Evolutionary conservation across 1,284 basidiomycete genomes (phyloP).

Genomic region (Vanrija humicola): DNA sequence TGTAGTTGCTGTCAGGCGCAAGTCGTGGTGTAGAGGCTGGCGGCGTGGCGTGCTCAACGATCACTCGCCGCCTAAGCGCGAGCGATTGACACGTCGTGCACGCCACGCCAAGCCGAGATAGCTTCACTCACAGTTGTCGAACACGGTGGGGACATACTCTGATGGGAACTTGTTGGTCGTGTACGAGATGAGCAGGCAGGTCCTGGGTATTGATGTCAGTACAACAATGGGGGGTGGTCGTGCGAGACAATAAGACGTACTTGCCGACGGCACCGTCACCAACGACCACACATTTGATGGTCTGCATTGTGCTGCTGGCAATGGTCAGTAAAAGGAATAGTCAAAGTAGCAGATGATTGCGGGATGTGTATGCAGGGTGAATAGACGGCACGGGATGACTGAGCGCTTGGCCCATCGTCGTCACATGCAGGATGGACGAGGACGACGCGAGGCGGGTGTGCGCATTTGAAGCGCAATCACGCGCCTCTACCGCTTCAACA

Average conservation of each 20-base stretch:
- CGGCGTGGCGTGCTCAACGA: neutral
- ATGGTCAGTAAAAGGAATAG: neutral
- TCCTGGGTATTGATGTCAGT: slow-evolving; percentile 55
- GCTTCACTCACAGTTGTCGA: slow-evolving; percentile 52
- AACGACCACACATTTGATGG: slow-evolving; percentile 97
- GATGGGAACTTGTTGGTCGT: slow-evolving; percentile 98
- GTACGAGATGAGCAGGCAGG: slow-evolving; percentile 98
- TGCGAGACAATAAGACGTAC: slow-evolving; percentile 42
- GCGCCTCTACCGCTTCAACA: too few relatives aligned
- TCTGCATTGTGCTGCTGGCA: slow-evolving; percentile 64
- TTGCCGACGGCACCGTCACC: slow-evolving; percentile 99
- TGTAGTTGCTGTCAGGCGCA: slow-evolving; percentile 42
- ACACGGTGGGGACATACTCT: slow-evolving; percentile 96
- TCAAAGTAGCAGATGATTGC: neutral
- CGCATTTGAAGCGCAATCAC: too few relatives aligned
- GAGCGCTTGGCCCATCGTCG: too few relatives aligned
- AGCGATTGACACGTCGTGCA: neutral
- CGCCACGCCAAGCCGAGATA: slow-evolving; percentile 1
- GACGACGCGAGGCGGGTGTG: too few relatives aligned
- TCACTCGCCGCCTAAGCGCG: neutral
- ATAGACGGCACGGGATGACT: too few relatives aligned
- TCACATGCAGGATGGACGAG: too few relatives aligned
- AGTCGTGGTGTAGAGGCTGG: neutral
- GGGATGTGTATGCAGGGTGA: neutral
- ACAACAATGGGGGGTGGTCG: neutral